Evolutionary conservation across 148 eudicot genomes (phyloP), one percentile per base, ranked within the genome.

Genomic region (Rhododendron ovatum): DNA sequence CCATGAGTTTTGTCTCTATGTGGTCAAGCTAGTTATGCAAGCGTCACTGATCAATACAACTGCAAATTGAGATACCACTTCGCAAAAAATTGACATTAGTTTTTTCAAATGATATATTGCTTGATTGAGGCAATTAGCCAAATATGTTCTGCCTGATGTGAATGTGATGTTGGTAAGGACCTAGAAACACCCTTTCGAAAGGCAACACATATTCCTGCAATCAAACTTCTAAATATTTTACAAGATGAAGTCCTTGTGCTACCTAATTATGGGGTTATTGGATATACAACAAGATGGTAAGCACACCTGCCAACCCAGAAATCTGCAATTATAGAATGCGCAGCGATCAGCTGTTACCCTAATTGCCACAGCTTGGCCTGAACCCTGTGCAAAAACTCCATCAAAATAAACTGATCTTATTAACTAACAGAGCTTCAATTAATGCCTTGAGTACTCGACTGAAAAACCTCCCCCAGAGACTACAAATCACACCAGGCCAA

Each of bases 321-420:
- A 95, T 91, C 99, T 91, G 95, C 99, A 96, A 84, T 95, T 94
- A 65, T 96, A 96, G 75, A 95, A 96, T 41, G 98, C 98, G 77
- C 94, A 94, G 24, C 98, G 94, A 88, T 96, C 99, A 17, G 98
- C 96, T 0, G 99, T 95, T 82, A 93, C 96, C 86, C 99, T 91
- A 82, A 96, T 87, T 63, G 99, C 98, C 90, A 95, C 99, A 18
- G 99, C 99, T 86, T 96, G 99, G 18, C 98, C 98, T 45, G 99
- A 96, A 80, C 98, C 99, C 99, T 96, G 83, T 24, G 61, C 47
- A 28, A 71, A 77, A 55, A 33, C 73, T 81, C 47, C 81, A 82
- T 57, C 13, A 37, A 15, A 67, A 71, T 15, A 33, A 22, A 76
- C 71, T 82, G 33, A 87, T 13, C 9, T 12, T 22, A 10, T 28